These are phyloP conservation scores for Heliamphora exappendiculata DNA, from an alignment of 148 eudicot genomes.

Conservation along the genomic window DNA sequence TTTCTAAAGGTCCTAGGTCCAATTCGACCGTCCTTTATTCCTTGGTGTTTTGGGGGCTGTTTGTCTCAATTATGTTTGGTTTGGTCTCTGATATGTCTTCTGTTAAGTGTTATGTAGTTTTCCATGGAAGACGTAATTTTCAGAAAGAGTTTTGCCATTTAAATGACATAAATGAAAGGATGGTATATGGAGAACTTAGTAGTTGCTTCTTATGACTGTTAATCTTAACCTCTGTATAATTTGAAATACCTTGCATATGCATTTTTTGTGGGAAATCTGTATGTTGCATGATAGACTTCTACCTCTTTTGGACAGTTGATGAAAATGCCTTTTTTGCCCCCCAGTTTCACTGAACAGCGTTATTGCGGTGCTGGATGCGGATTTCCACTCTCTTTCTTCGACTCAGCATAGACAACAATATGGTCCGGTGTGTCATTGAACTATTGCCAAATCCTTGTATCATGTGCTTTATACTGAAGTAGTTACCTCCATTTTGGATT, in stretches of 20 bases:
- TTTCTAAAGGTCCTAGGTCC: background rate
- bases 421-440: conserved; percentile 63
- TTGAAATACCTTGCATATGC: background rate
- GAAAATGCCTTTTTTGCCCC: conserved; percentile 8
- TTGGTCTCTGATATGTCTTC: background rate
- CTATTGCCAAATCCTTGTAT: background rate
- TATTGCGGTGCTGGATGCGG: conserved; percentile 95
- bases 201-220: background rate
- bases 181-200: background rate
- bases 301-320: background rate
- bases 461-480: background rate
- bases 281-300: background rate
- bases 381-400: conserved; percentile 94
- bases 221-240: background rate
- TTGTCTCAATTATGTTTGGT: background rate
- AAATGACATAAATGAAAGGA: background rate
- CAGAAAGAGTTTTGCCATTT: background rate
- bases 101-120: background rate
- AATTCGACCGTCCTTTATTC: background rate
- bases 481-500: background rate
- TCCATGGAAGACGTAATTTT: background rate
- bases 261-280: background rate
- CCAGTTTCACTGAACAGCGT: conserved; percentile 95
- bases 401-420: conserved; percentile 92
- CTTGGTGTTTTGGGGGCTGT: background rate